phyloP scores from a whole-genome alignment of 768 basidiomycete species.

The Scleroderma bovista region DNA sequence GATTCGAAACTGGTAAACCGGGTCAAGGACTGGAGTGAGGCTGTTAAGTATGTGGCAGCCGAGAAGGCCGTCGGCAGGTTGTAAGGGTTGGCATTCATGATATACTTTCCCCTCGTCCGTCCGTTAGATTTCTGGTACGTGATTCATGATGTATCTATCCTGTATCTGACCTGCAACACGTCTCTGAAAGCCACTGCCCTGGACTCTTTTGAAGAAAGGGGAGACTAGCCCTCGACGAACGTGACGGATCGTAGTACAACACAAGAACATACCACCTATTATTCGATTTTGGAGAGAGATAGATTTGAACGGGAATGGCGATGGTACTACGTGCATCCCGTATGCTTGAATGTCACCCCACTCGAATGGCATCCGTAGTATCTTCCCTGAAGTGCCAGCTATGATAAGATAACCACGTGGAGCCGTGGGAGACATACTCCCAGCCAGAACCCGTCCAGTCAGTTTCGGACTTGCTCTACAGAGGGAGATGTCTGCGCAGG shows the following conservation, averaged over 20 bases:
- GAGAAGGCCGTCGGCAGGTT: not conserved
- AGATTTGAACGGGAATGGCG: too few species aligned
- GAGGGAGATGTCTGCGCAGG: conserved; percentile 34
- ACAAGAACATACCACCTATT: too few species aligned
- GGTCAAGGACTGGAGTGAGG: conserved; percentile 61
- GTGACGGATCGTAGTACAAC: too few species aligned
- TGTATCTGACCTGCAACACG: too few species aligned
- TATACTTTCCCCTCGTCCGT: not conserved
- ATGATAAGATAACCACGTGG: conserved; percentile 27
- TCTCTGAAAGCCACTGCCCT: too few species aligned
- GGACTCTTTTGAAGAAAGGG: too few species aligned
- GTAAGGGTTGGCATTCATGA: not conserved
- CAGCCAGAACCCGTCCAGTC: not conserved
- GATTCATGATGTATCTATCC: not conserved
- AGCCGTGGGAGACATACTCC: not conserved
- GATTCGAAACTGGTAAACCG: conserved; percentile 40
- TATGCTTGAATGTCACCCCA: too few species aligned
- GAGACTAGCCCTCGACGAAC: too few species aligned
- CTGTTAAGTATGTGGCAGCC: conserved; percentile 39
- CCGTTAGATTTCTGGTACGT: not conserved
- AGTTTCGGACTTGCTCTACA: not conserved
- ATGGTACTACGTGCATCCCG: too few species aligned
- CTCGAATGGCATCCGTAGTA: too few species aligned
- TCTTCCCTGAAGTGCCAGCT: too few species aligned
- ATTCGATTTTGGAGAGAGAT: too few species aligned